These are phyloP conservation scores for Eurotiales sp. DNA, from an alignment of 2,329 filamentous ascomycete genomes.

Conservation along the genomic window DNA sequence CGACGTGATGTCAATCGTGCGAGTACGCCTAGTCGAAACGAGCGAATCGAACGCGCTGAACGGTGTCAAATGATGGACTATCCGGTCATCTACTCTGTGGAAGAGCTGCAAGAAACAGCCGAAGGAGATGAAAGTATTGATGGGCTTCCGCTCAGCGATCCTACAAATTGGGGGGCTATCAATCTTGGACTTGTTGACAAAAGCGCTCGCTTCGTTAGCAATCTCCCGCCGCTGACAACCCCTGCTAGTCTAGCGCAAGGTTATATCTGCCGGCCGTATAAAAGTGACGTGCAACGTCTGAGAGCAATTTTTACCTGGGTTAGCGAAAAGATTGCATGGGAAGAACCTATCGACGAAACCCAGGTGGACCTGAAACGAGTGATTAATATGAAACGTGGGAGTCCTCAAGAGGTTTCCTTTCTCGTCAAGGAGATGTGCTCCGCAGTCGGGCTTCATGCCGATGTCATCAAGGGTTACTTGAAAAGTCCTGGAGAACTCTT, in stretches of 20 bases:
- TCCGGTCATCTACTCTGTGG: slow-evolving; percentile 80
- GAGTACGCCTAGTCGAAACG: slow-evolving; percentile 86
- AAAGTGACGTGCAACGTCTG: slow-evolving; percentile 87
- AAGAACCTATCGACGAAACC: slow-evolving; percentile 85
- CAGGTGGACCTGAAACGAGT: slow-evolving; percentile 74
- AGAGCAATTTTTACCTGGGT: slow-evolving; percentile 98
- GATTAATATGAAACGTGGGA: slow-evolving; percentile 77
- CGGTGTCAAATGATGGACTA: slow-evolving; percentile 94
- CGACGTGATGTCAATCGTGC: slow-evolving; percentile 92
- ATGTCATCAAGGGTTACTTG: slow-evolving; percentile 83
- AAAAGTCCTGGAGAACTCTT: slow-evolving; percentile 82
- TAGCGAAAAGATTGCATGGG: slow-evolving; percentile 90
- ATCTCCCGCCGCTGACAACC: slow-evolving; percentile 75
- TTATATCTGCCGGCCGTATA: slow-evolving; percentile 89
- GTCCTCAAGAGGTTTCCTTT: slow-evolving; percentile 81
- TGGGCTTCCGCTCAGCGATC: slow-evolving; percentile 74
- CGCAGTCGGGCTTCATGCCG: slow-evolving; percentile 81
- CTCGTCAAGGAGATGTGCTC: slow-evolving; percentile 91
- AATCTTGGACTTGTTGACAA: slow-evolving; percentile 91
- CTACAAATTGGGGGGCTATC: slow-evolving; percentile 73
- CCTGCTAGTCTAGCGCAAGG: slow-evolving; percentile 79
- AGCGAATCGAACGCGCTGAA: slow-evolving; percentile 78
- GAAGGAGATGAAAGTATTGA: slow-evolving; percentile 89
- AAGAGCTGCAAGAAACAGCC: slow-evolving; percentile 77
- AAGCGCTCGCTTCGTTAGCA: slow-evolving; percentile 84